A percentile compares a stretch with the other conserved stretches of the same genome.
Conservation (phyloP, 805 yeast species). For the Schwanniomyces sp. region DNA sequence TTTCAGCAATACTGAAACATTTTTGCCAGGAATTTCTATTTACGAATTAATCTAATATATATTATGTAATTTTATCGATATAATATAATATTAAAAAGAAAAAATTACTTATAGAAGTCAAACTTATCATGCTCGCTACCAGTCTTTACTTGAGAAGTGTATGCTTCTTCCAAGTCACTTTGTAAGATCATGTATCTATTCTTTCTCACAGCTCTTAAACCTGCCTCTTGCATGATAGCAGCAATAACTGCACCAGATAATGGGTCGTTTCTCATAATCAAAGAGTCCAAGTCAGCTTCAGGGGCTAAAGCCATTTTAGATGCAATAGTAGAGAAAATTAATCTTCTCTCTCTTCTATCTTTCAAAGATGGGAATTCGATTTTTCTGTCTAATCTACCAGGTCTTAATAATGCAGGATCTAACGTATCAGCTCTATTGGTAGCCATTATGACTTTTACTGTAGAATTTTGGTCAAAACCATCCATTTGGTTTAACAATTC, state of each 20-base stretch:
- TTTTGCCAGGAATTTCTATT: constrained; percentile 65
- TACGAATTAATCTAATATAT: constrained; percentile 36
- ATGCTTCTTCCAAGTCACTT: constrained; percentile 96
- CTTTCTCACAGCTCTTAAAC: constrained; percentile 96
- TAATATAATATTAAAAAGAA: background rate
- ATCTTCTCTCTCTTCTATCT: constrained; percentile 96
- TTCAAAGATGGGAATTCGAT: constrained; percentile 95
- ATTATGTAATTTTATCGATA: constrained; percentile 1
- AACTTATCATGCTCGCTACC: constrained; percentile 95
- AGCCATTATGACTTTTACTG: constrained; percentile 98
- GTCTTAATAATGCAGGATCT: constrained; percentile 97
- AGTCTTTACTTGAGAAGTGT: constrained; percentile 93
- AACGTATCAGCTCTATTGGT: constrained; percentile 99
- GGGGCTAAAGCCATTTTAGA: constrained; percentile 98
- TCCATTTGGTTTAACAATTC: constrained; percentile 98
- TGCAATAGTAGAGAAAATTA: constrained; percentile 93
- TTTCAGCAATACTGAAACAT: constrained; percentile 40
- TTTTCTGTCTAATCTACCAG: constrained; percentile 97
- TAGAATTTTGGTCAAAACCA: constrained; percentile 94
- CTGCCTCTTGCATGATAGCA: constrained; percentile 99
- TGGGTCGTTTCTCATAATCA: constrained; percentile 94
- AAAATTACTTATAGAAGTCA: constrained; percentile 81
- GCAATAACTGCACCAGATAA: constrained; percentile 97
- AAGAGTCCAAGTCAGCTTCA: constrained; percentile 92
- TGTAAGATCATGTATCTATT: constrained; percentile 96